A percentile compares a stretch with the other conserved stretches of the same genome.
Conservation (phyloP, 345 rosid species). For the Populus euphratica region DNA sequence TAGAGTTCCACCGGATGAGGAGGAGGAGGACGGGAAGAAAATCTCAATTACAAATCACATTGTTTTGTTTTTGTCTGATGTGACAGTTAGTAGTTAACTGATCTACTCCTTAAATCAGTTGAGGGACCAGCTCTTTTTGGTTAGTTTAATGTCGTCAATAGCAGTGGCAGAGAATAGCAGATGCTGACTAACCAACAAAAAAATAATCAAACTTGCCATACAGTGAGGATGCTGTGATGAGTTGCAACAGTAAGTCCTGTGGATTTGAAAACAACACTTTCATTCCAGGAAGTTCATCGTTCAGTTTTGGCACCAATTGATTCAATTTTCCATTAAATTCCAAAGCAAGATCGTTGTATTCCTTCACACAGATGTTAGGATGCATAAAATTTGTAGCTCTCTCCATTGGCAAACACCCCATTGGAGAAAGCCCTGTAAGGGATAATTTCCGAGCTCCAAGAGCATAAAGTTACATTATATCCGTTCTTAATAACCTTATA, state of each 20-base stretch:
- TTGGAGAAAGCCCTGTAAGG: conserved; percentile 12
- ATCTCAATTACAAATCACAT: too few relatives aligned
- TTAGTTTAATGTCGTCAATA: too few relatives aligned
- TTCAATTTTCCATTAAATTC: conserved; percentile 33
- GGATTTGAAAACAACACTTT: conserved; percentile 41
- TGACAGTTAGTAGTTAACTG: too few relatives aligned
- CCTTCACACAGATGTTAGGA: conserved; percentile 4
- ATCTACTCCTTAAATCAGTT: too few relatives aligned
- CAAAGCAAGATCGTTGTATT: conserved; percentile 11
- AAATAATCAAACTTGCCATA: conserved; percentile 1
- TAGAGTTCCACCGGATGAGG: neutral
- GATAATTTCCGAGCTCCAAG: conserved; percentile 17
- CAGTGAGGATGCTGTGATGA: conserved; percentile 23
- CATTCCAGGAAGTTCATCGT: conserved; percentile 40
- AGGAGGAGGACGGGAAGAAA: too few relatives aligned
- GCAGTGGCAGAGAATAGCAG: neutral
- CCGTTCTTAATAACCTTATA: too few relatives aligned
- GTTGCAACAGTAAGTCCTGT: conserved; percentile 35
- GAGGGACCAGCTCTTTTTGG: too few relatives aligned
- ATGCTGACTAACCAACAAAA: neutral
- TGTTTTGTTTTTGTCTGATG: too few relatives aligned
- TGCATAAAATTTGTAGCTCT: conserved; percentile 11
- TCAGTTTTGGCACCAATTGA: conserved; percentile 27
- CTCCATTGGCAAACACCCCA: conserved; percentile 19
- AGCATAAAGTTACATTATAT: neutral